Evolutionary conservation across 345 rosid species (phyloP), one percentile per base, ranked within the genome.

Genomic region (Aurinia saxatilis): DNA sequence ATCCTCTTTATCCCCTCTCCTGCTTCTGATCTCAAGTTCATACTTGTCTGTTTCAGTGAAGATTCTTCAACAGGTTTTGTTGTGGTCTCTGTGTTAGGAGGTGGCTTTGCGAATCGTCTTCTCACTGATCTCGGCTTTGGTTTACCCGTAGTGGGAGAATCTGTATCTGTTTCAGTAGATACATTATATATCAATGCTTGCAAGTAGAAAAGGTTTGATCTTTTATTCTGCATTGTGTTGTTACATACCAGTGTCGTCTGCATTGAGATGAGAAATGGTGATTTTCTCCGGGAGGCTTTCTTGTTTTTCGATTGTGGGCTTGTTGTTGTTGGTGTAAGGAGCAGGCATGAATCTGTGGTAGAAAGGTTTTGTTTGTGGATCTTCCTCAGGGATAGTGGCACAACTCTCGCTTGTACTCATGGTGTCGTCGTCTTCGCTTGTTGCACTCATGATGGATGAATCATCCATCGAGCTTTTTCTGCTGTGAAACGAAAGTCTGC

Each of bases 61-160:
- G 9, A 46, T 7, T 37, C 47, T 15, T 53, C 67, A 5, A 13
- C 65, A 14, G 2, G 2, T 4, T 21, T 2, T 21, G 25, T 21
- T 21, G 25, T 21, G 2, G 2, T 21, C 25, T 21, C 73, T 4
- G 3, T 72, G 9, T 60, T 81, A 6, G 64, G 77, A 0, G 72
- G 72, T 7, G 54, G 78, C 21, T 75, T 83, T 48, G 65, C 66
- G 42, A 62, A 61, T 57, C 79, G 72, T 38, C 77, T 77, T 68
- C 93, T 77, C 57, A 82, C 82, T 42, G 96, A 84, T 77, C 75
- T 79, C 25, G 92, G 95, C 75, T 75, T 80, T 50, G 87, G 76
- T 65, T 73, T 77, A 3, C 78, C 37, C 55, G 67, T 80, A 13
- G 2, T 39, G 4, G 17, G 52, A 4, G 73, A 53, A 10, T 66